A percentile compares a stretch with the other conserved stretches of the same genome.
Evolutionary conservation across 129 eudicot species (phyloP).

Genomic region (Kitagawia praeruptora): DNA sequence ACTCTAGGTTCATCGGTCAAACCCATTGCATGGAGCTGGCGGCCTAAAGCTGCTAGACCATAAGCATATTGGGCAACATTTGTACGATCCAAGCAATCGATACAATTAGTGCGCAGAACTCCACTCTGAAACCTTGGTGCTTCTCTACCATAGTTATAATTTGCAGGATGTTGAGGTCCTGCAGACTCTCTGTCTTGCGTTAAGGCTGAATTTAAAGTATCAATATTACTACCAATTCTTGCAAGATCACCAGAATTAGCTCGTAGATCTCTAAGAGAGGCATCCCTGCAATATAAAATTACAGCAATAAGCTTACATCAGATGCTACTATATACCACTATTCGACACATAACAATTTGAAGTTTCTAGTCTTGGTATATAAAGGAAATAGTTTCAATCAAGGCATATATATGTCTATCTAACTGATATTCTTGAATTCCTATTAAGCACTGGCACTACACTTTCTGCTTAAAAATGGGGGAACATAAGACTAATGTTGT

Average conservation of each 20-base stretch:
- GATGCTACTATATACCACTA: neutral
- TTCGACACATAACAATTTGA: neutral
- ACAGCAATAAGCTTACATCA: neutral
- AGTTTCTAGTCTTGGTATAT: neutral
- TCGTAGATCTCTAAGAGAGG: conserved; percentile 72
- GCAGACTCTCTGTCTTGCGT: conserved; percentile 51
- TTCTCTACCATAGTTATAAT: conserved; percentile 26
- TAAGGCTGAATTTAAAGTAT: conserved; percentile 19
- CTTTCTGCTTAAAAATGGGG: neutral
- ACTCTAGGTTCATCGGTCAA: conserved; percentile 61
- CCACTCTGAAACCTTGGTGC: conserved; percentile 80
- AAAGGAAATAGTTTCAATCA: neutral
- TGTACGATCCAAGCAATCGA: conserved; percentile 96
- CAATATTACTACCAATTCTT: conserved; percentile 36
- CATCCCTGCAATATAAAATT: conserved; percentile 50
- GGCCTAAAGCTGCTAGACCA: conserved; percentile 88
- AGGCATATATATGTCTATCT: neutral
- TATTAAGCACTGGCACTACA: neutral
- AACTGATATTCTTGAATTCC: neutral
- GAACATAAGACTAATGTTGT: neutral
- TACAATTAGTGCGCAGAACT: conserved; percentile 89
- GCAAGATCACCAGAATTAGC: conserved; percentile 59
- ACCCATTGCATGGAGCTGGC: conserved; percentile 86
- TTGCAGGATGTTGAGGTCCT: conserved; percentile 21
- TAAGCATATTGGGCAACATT: conserved; percentile 97